Conservation (phyloP, 108 stramenopile species). For the Cyclotella baltica region DNA sequence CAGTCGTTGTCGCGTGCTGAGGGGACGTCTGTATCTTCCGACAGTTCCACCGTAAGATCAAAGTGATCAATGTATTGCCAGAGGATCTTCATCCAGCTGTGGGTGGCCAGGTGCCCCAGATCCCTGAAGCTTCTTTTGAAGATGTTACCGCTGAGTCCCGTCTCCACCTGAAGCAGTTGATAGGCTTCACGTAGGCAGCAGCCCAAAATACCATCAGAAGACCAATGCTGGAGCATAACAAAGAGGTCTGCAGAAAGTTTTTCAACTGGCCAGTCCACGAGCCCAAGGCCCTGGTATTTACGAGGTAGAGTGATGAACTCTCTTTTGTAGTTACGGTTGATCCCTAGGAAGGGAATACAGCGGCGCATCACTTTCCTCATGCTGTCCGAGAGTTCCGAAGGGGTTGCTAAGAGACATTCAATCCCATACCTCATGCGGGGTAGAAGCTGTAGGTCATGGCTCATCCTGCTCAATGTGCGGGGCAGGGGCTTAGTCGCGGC, state of each 20-base stretch:
- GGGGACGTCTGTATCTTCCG: neutral
- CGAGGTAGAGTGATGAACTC: neutral
- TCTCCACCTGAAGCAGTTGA: constrained; percentile 13
- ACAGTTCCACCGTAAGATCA: neutral
- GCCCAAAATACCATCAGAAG: neutral
- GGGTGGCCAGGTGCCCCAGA: neutral
- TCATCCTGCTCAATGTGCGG: neutral
- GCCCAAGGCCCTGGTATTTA: neutral
- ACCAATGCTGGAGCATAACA: constrained; percentile 2
- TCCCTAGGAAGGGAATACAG: neutral
- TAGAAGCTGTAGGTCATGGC: neutral
- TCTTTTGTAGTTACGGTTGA: neutral
- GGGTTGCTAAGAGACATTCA: neutral
- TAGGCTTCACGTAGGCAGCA: neutral
- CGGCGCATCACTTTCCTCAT: neutral
- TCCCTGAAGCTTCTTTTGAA: neutral
- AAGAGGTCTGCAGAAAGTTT: neutral
- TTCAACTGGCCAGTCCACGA: neutral
- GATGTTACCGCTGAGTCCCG: constrained; percentile 2
- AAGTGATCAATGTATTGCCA: constrained; percentile 16
- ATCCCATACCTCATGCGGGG: neutral
- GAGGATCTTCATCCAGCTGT: constrained; percentile 14
- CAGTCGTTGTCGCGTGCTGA: neutral
- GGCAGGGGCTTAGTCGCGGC: neutral
- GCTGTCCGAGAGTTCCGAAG: neutral